These are phyloP conservation scores for Fusarium pseudocircinatum DNA, from an alignment of 2,329 filamentous ascomycete species.

Conservation along the genomic window DNA sequence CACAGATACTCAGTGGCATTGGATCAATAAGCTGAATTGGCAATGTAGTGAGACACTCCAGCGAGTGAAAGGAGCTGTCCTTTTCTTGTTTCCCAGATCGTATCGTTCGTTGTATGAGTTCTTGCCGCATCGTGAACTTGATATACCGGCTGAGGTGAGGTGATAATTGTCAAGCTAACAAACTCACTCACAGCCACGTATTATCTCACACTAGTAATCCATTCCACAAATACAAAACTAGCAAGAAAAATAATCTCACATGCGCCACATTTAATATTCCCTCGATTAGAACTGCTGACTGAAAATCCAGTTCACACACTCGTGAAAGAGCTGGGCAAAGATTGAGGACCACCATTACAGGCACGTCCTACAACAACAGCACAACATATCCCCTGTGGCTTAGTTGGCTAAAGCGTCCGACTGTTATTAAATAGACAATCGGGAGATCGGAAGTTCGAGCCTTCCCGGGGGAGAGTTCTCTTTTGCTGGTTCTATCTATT, in stretches of 20 bases:
- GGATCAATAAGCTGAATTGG: not conserved
- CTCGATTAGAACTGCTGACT: rapidly evolving
- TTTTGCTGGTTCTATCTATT: not conserved
- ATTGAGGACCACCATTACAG: not conserved
- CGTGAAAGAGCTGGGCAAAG: not conserved
- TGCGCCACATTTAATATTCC: not conserved
- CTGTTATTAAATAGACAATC: constrained; percentile 41
- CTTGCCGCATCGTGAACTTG: too few relatives aligned
- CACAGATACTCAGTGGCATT: not conserved
- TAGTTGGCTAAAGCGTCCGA: constrained; percentile 42
- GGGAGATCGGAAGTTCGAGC: constrained; percentile 46
- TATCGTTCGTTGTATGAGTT: not conserved
- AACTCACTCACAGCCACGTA: not conserved
- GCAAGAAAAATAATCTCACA: too few relatives aligned
- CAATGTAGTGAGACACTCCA: not conserved
- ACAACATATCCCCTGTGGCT: constrained; percentile 34
- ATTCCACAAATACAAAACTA: not conserved
- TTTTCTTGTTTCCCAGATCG: not conserved
- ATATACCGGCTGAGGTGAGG: rapidly evolving
- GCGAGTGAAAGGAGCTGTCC: rapidly evolving
- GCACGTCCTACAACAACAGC: not conserved
- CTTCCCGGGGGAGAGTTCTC: constrained; percentile 42
- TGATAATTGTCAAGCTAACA: too few relatives aligned
- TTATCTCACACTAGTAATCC: not conserved
- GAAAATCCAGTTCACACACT: not conserved